Base-by-base conservation (phyloP, 768 basidiomycete genomes). In the Daedaleopsis nitida region DNA sequence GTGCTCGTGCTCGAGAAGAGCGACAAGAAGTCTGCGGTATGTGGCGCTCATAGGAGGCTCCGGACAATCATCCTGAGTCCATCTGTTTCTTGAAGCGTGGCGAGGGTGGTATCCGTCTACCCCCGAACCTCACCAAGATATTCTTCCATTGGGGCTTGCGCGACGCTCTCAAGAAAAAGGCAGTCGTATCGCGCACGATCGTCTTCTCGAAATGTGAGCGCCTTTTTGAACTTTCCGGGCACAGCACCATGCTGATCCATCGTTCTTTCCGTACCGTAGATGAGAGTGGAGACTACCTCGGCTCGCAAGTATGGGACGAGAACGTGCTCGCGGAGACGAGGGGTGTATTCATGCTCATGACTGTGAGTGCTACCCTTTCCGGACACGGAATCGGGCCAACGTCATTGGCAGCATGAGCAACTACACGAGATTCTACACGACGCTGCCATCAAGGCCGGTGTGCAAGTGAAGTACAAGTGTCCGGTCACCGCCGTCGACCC, bases 81-180 rank as follows among this genome's bases (percentile, higher is more conserved):
- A 32, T 32, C 4, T 32, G 27, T 32, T 21, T 5, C 34, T 57
- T 72, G 38, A 52, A 70, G 69, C 52, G 54, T 27, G 59, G 64
- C 1, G n/a, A 58, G 24, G 65, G 72, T 11, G 75, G 74, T 8
- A 51, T 73, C 32, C 67, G 74, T 1, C 64, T 77, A 53, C 71
- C 76, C 24, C 76, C 77, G 1, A 78, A 78, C 53, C 66, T 75
- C 66, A 71, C 73, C 47, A 74, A 76, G 55, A 70, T 78, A 2
- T 67, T 78, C 34, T 68, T 69, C 35, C 69, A 72, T 44, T 78
- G 77, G 76, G 75, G 75, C 11, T 65, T 78, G 49, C 59, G 59
- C 13, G 52, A 62, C 38, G 53, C 70, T 24, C 53, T 77, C 10
- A 51, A 52, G 43, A 57, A 69, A 39, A 67, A 69, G 2, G 66